phyloP scores from a whole-genome alignment of 225 moss, liverwort and hornwort genomes.

The Ulota crispa region DNA sequence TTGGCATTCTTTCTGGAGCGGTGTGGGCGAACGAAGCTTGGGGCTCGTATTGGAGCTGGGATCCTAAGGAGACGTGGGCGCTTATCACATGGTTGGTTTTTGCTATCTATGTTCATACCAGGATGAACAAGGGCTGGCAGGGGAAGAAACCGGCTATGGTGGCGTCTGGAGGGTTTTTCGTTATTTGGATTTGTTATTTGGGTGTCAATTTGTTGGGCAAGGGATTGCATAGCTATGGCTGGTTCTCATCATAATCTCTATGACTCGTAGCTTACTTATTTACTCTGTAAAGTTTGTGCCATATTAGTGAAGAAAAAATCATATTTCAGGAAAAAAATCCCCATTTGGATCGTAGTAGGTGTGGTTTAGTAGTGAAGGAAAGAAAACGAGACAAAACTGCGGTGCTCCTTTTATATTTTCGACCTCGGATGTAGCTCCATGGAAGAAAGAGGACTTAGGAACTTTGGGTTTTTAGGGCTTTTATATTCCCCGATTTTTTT shows the following conservation, averaged over 20 bases:
- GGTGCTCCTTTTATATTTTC: conserved; percentile 1
- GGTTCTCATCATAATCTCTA: conserved; percentile 38
- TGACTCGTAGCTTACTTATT: neutral
- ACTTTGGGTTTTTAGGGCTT: neutral
- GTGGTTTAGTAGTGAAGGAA: neutral
- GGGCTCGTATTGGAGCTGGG: conserved; percentile 77
- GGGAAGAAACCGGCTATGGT: conserved; percentile 55
- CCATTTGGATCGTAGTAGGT: conserved; percentile 13
- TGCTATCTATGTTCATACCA: conserved; percentile 53
- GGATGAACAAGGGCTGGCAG: conserved; percentile 64
- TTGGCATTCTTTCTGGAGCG: conserved; percentile 56
- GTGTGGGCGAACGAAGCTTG: conserved; percentile 66
- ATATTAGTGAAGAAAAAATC: conserved; percentile 32
- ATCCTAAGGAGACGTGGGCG: conserved; percentile 72
- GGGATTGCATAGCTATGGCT: conserved; percentile 58
- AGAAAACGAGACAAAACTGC: neutral
- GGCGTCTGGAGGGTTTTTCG: conserved; percentile 50
- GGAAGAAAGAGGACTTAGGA: conserved; percentile 21
- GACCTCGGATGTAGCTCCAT: neutral
- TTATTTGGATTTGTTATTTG: conserved; percentile 59
- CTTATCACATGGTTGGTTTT: conserved; percentile 68
- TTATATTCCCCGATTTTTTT: neutral
- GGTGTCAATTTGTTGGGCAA: conserved; percentile 57
- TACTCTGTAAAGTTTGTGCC: conserved; percentile 36
- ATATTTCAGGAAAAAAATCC: neutral